Conservation (phyloP, 768 basidiomycete species). For the Artomyces pyxidatus region DNA sequence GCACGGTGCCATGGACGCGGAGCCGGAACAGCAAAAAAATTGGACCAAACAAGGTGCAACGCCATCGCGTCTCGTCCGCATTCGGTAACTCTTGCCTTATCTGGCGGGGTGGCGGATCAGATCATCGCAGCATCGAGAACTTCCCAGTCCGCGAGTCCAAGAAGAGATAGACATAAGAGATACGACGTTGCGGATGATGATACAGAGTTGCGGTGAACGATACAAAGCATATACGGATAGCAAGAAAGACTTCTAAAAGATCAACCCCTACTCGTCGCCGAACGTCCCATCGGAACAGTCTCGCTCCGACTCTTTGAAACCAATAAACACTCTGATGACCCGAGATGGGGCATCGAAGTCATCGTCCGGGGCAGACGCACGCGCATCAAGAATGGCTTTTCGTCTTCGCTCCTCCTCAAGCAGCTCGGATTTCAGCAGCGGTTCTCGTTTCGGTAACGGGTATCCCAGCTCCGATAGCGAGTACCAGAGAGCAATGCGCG, state of each 20-base stretch:
- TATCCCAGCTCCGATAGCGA: conserved; percentile 53
- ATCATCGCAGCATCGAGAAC: not conserved
- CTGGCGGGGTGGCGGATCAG: not conserved
- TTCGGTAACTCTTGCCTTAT: not conserved
- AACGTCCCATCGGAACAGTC: not conserved
- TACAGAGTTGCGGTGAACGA: not conserved
- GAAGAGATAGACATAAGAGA: too few relatives aligned
- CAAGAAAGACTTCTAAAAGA: conserved; percentile 5
- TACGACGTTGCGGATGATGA: too few relatives aligned
- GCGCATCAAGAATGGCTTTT: conserved; percentile 52
- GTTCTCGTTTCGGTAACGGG: conserved; percentile 50
- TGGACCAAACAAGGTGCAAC: not conserved
- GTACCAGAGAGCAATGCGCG: conserved; percentile 56
- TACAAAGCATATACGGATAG: not conserved
- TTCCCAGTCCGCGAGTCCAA: not conserved
- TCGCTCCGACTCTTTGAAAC: conserved; percentile 34
- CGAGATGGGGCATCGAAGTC: conserved; percentile 49
- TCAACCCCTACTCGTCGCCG: not conserved
- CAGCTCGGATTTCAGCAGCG: conserved; percentile 59
- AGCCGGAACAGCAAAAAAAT: not conserved
- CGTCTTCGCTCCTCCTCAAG: conserved; percentile 59
- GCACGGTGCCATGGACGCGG: conserved; percentile 1
- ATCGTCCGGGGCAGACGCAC: conserved; percentile 36
- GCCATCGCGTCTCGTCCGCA: not conserved
- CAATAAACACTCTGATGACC: conserved; percentile 51